Evolutionary conservation across 805 yeast genomes (phyloP).

Genomic region (Candida pseudofarinosa): DNA sequence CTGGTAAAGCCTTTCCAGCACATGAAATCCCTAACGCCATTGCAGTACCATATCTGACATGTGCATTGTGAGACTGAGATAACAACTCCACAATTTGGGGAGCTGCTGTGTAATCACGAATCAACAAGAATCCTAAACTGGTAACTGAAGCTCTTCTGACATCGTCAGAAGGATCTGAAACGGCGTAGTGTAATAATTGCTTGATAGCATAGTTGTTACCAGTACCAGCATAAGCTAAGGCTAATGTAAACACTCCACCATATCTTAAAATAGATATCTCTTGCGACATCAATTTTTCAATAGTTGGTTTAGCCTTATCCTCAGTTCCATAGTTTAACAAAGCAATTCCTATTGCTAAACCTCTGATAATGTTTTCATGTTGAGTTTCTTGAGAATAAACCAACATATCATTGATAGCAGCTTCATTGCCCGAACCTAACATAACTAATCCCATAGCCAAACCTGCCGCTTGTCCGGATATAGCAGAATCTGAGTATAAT

Average conservation of each 20-base stretch:
- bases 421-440: slow-evolving; percentile 82
- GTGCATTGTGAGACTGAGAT: slow-evolving; percentile 94
- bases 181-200: slow-evolving; percentile 85
- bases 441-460: slow-evolving; percentile 92
- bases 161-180: slow-evolving; percentile 92
- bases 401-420: slow-evolving; percentile 73
- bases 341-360: slow-evolving; percentile 88
- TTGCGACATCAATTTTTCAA: slow-evolving; percentile 62
- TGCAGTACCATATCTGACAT: slow-evolving; percentile 97
- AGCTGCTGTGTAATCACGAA: slow-evolving; percentile 87
- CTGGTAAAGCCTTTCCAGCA: slow-evolving; percentile 86
- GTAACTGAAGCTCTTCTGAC: slow-evolving; percentile 96
- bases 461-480: slow-evolving; percentile 95
- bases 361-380: slow-evolving; percentile 92
- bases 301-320: slow-evolving; percentile 67
- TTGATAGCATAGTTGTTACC: slow-evolving; percentile 86
- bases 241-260: slow-evolving; percentile 93
- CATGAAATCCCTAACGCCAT: slow-evolving; percentile 95
- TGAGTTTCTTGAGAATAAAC: slow-evolving; percentile 91
- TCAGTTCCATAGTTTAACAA: slow-evolving; percentile 82
- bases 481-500: slow-evolving; percentile 84
- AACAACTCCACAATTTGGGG: slow-evolving; percentile 92
- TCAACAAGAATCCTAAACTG: slow-evolving; percentile 83
- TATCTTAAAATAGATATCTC: slow-evolving; percentile 85
- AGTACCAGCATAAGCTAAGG: slow-evolving; percentile 95